Percentiles rank a stretch among this genome's conserved stretches.
phyloP scores from a whole-genome alignment of 1,139 yeast genomes.

The Magnusiomyces magnusii region DNA sequence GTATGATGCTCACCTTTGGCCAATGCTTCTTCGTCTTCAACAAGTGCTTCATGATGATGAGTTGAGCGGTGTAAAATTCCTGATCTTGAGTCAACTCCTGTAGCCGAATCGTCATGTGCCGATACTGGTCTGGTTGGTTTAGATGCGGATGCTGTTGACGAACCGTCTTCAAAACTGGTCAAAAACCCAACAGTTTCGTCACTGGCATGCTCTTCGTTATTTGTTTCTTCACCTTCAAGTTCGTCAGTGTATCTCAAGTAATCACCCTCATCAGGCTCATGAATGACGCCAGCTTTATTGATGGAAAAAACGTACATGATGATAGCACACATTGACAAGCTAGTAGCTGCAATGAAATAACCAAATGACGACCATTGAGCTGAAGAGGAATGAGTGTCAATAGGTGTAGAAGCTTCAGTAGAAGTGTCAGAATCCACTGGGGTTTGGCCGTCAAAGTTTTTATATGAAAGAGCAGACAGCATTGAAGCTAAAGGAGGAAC shows the following conservation, averaged over 20 bases:
- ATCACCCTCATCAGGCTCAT: slow-evolving; percentile 5
- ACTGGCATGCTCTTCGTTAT: background rate
- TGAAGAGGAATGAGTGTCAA: slow-evolving; percentile 16
- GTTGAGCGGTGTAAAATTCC: background rate
- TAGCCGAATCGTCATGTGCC: background rate
- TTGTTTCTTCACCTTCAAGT: background rate
- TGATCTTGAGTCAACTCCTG: background rate
- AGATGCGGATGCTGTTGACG: too few species aligned
- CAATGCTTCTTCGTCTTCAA: slow-evolving; percentile 3
- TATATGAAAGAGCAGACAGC: slow-evolving; percentile 38
- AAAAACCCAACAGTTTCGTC: background rate
- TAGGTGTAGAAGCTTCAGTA: background rate
- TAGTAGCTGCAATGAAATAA: slow-evolving; percentile 64
- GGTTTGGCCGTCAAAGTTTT: slow-evolving; percentile 32
- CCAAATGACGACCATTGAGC: slow-evolving; percentile 40
- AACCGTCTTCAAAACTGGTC: background rate
- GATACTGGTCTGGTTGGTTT: background rate
- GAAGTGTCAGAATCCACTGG: background rate
- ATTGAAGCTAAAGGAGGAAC: slow-evolving; percentile 75
- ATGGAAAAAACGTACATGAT: slow-evolving; percentile 18
- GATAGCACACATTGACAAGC: slow-evolving; percentile 48
- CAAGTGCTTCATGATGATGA: background rate
- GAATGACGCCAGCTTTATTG: background rate
- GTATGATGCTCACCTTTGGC: slow-evolving; percentile 6
- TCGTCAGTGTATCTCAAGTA: slow-evolving; percentile 1